Percentiles rank a stretch among this genome's conserved stretches.
These are phyloP conservation scores for Bryoerythrophyllum caledonicum DNA, from an alignment of 225 moss, liverwort and hornwort species.

Conservation along the genomic window DNA sequence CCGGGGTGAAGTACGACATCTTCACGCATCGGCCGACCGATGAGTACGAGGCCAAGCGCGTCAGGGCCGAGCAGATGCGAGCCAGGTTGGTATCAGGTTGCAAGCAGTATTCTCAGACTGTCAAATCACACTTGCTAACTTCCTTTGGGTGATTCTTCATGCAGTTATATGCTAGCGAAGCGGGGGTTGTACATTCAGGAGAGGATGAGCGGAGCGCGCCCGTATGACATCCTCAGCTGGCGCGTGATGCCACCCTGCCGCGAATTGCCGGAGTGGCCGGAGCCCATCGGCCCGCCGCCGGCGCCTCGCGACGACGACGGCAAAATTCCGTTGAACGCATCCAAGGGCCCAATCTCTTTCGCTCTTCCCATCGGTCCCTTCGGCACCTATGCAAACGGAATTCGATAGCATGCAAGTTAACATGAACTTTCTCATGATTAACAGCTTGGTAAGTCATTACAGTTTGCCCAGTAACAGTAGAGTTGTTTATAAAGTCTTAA, in stretches of 20 bases:
- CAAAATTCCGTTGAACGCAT: slow-evolving; percentile 35
- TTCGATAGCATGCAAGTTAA: background rate
- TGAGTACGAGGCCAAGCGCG: slow-evolving; percentile 38
- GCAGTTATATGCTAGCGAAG: slow-evolving; percentile 32
- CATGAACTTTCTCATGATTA: background rate
- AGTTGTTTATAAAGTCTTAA: too few species aligned
- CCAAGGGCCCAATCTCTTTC: slow-evolving; percentile 45
- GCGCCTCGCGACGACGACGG: background rate
- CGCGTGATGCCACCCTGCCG: slow-evolving; percentile 25
- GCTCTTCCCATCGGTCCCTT: slow-evolving; percentile 48
- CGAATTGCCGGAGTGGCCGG: slow-evolving; percentile 34
- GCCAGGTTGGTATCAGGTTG: slow-evolving; percentile 27
- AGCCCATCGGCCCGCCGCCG: slow-evolving; percentile 35
- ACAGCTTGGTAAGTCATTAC: too few species aligned
- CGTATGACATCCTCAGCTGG: slow-evolving; percentile 52
- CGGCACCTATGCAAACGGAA: slow-evolving; percentile 18
- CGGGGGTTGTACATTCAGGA: slow-evolving; percentile 46
- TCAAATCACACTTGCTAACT: too few species aligned
- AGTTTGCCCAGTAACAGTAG: too few species aligned
- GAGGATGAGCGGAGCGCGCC: slow-evolving; percentile 48
- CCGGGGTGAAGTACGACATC: slow-evolving; percentile 44
- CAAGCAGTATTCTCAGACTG: too few species aligned
- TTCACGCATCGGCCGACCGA: slow-evolving; percentile 33
- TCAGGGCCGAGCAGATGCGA: slow-evolving; percentile 29
- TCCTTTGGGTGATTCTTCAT: too few species aligned